Evolutionary conservation across 352 stramenopile species (phyloP), one percentile per base, ranked within the genome.

Genomic region (Globisporangium cystogenes): DNA sequence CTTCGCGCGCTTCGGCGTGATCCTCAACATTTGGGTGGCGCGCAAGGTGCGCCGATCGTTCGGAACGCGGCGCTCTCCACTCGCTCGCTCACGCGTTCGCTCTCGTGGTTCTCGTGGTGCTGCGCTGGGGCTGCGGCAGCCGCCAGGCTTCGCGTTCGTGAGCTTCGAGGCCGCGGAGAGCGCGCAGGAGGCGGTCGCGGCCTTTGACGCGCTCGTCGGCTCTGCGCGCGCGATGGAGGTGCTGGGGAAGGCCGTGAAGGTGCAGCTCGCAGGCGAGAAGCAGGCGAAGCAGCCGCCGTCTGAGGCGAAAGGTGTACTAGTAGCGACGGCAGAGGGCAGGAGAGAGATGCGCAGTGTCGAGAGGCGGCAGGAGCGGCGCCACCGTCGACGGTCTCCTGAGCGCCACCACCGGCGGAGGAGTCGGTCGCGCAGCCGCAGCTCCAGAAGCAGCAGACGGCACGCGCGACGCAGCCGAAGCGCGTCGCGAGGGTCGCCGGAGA

Each of bases 131-230:
- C n/a, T n/a, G n/a, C n/a, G n/a, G 42, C 46, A 90, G 75, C 83
- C 83, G 44, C 83, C 83, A 54, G 81, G 83, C 14, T 93, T 93
- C 53, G 83, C 83, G 21, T 93, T 93, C 55, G 74, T 93, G 43
- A 64, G 59, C 7, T 93, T 87, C 47, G 67, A 70, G 36, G 70
- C 42, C 23, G 62, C 59, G 15, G 72, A 73, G 1, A 67, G 72
- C 15, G 83, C 81, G 0, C 44, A 74, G 37, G 54, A 67, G 33
- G 83, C 81, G 0, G 70, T 91, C 11, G 58, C 82, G 15, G 49
- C 52, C 3, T 86, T 74, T 31, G 53, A 49, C 14, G 40, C 45
- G 23, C 27, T 21, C 36, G 47, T 47, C 12, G 40, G 58, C 8
- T 55, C 60, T 7, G 55, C 64, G n/a, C 59, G 67, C 23, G 59